Evolutionary conservation across 2,329 filamentous ascomycete genomes (phyloP).

Genomic region (Plectosphaerella plurivora): DNA sequence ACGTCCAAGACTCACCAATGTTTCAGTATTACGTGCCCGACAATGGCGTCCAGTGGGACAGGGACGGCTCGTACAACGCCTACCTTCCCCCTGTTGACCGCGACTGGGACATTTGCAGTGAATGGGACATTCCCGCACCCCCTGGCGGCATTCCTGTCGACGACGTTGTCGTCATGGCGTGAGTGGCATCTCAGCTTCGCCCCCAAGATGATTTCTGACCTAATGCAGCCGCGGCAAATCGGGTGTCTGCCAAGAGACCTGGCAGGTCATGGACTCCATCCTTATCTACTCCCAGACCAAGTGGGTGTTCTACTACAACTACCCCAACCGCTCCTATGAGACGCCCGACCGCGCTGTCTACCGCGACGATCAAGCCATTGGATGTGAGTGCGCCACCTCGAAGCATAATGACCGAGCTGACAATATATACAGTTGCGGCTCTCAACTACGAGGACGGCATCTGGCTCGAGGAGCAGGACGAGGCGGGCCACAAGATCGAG

Average conservation of each 20-base stretch:
- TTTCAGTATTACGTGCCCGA: neutral
- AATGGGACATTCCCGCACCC: neutral
- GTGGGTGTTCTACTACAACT: constrained; percentile 7
- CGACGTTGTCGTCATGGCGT: constrained; percentile 2
- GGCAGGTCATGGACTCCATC: constrained; percentile 5
- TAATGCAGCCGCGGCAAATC: neutral
- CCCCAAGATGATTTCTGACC: neutral
- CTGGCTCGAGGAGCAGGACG: constrained; percentile 5
- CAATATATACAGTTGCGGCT: neutral
- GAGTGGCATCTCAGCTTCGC: neutral
- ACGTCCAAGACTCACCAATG: neutral
- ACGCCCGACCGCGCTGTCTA: constrained; percentile 4
- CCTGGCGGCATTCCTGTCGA: neutral
- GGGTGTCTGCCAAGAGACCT: neutral
- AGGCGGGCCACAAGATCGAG: neutral
- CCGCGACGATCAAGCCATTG: constrained; percentile 1
- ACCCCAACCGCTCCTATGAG: neutral
- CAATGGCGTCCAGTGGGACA: neutral
- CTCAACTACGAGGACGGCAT: constrained; percentile 3
- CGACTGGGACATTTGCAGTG: neutral
- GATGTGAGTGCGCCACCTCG: neutral
- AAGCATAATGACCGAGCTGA: neutral
- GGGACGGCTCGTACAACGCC: neutral
- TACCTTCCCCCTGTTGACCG: neutral
- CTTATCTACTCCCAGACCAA: constrained; percentile 1